Base-by-base conservation (phyloP, 164 flowering plant genomes). In the Magnolia sinica region DNA sequence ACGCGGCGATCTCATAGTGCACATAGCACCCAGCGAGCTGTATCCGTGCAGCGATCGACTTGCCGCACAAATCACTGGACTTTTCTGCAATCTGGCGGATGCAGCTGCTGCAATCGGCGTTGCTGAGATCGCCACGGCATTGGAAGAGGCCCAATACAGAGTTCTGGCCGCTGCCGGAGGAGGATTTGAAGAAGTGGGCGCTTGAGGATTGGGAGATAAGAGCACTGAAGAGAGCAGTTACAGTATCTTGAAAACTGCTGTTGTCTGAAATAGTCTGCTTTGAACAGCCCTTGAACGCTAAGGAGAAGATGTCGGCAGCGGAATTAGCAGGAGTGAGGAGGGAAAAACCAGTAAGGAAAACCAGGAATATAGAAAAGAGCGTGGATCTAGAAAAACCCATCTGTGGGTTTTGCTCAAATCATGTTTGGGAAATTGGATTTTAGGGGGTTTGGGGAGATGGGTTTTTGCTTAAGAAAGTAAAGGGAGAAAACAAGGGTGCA, bases 231-330 rank as follows among this genome's bases (percentile, higher is more conserved):
- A 93, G 88, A 76, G 90, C 76, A 4, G 93, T 78, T 58, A 93
- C 89, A 45, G 93, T 84, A 79, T 93, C 95, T 10, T 91, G 82
- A 82, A 86, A 92, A 2, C 81, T 75, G 22, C 92, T 92, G 50
- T 78, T 73, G 67, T 92, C 88, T 86, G 88, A 58, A 31, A 89
- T 81, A 20, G 85, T 29, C 74, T 92, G 95, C 75, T 83, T 89
- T 23, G 98, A 83, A 77, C 98, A 95, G 10, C 96, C 97, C 76
- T 90, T 93, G 92, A 90, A 95, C 58, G 92, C 91, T 52, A 95
- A 74, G 29, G 80, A 73, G 14, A 82, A 74, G 85, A 78, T 76
- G 70, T 89, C 95, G 7, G 86, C 51, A n/a, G 77, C 71, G 11
- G 50, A 7, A 55, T 4, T 23, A 58, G 45, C 31, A 31, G 55